Conservation (phyloP, 768 basidiomycete species). For the Mycena crocata region DNA sequence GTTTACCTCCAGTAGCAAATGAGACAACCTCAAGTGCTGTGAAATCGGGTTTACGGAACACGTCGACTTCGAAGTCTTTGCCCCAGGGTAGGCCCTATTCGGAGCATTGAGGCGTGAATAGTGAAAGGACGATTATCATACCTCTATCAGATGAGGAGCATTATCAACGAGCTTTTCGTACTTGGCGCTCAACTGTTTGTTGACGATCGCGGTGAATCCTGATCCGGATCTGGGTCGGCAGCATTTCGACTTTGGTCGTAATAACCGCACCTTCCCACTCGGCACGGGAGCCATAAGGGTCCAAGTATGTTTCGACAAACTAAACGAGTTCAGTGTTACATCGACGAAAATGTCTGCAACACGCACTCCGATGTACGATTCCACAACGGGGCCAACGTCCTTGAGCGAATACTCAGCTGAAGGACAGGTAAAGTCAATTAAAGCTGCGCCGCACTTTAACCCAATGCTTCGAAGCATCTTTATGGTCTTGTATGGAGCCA, state of each 20-base stretch:
- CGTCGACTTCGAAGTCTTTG: conserved; percentile 69
- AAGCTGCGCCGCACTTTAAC: conserved; percentile 83
- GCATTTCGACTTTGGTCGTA: conserved; percentile 17
- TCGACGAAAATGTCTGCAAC: background rate
- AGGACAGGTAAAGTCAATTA: conserved; percentile 75
- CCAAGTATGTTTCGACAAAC: conserved; percentile 89
- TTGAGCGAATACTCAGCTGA: conserved; percentile 83
- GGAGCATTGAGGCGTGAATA: conserved; percentile 39
- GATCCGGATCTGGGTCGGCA: conserved; percentile 7
- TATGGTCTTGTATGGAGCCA: conserved; percentile 85
- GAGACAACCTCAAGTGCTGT: conserved; percentile 71
- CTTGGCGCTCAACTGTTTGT: conserved; percentile 86
- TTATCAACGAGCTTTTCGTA: conserved; percentile 80
- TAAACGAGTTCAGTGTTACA: conserved; percentile 29
- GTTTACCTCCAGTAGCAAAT: conserved; percentile 77
- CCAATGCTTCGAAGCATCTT: conserved; percentile 82
- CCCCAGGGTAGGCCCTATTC: conserved; percentile 79
- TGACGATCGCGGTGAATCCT: conserved; percentile 91
- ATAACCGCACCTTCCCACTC: conserved; percentile 84
- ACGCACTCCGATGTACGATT: conserved; percentile 82
- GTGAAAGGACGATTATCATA: conserved; percentile 57
- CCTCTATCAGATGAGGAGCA: conserved; percentile 85
- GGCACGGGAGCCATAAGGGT: conserved; percentile 90
- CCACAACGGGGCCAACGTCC: conserved; percentile 88
- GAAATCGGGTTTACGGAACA: conserved; percentile 90